phyloP scores from a whole-genome alignment of 495 filamentous ascomycete genomes.

The Hypoxylon fuscum region DNA sequence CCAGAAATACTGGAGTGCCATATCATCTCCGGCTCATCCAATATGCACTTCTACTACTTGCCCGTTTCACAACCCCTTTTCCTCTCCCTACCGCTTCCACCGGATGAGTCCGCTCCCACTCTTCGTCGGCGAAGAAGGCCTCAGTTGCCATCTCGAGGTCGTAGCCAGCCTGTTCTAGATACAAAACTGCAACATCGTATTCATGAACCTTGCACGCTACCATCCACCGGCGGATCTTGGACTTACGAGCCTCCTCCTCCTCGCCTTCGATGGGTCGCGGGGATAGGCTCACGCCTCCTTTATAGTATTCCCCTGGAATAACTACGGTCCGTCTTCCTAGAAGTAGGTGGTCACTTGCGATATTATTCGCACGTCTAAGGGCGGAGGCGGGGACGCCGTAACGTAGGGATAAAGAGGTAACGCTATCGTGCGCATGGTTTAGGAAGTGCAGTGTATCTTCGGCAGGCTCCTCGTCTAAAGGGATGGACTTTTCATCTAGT shows the following conservation, averaged over 20 bases:
- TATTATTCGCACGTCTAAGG: constrained; percentile 67
- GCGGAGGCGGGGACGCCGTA: constrained; percentile 68
- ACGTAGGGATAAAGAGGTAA: constrained; percentile 69
- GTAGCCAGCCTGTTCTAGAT: constrained; percentile 72
- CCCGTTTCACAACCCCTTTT: constrained; percentile 48
- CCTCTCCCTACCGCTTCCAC: constrained; percentile 52
- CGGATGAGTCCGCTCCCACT: constrained; percentile 76
- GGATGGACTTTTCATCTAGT: constrained; percentile 40
- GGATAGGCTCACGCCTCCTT: constrained; percentile 68
- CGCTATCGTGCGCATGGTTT: constrained; percentile 66
- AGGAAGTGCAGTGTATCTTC: constrained; percentile 76
- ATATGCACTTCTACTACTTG: constrained; percentile 15
- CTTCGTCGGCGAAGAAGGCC: constrained; percentile 70
- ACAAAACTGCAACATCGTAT: constrained; percentile 77
- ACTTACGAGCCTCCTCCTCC: constrained; percentile 71
- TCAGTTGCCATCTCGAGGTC: constrained; percentile 68
- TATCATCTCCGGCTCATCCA: constrained; percentile 21
- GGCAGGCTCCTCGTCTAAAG: constrained; percentile 35
- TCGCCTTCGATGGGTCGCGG: constrained; percentile 72
- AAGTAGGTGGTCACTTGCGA: constrained; percentile 72
- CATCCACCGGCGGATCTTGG: constrained; percentile 75
- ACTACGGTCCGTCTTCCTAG: constrained; percentile 69
- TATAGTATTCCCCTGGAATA: constrained; percentile 73
- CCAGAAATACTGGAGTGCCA: neutral
- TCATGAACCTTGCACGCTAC: constrained; percentile 74